A percentile compares a stretch with the other conserved stretches of the same genome.
Conservation (phyloP, 352 stramenopile species). For the Globisporangium okanoganense region DNA sequence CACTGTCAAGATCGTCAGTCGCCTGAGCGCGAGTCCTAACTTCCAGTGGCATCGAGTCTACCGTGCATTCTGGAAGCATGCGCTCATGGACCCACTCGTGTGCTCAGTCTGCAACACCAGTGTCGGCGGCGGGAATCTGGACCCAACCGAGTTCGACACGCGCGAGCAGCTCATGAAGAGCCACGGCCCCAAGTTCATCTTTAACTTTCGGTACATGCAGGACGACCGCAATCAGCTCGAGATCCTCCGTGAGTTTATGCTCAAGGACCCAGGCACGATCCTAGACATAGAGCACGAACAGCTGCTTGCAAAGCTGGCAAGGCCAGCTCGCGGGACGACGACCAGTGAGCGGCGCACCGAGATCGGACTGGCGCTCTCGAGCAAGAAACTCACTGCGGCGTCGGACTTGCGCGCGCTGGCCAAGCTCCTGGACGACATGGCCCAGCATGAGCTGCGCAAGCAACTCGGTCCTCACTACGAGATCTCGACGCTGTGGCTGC, state of each 20-base stretch:
- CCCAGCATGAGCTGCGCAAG: too few species aligned
- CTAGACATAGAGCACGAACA: neutral
- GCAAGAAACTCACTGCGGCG: too few species aligned
- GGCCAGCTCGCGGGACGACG: neutral
- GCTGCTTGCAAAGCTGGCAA: too few species aligned
- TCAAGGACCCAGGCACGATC: too few species aligned
- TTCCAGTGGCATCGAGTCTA: neutral
- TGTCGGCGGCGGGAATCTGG: neutral
- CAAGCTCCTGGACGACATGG: too few species aligned
- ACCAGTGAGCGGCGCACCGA: neutral
- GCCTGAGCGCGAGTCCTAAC: neutral
- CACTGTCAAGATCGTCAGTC: neutral
- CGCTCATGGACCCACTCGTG: neutral
- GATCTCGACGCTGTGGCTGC: too few species aligned
- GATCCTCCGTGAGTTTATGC: too few species aligned
- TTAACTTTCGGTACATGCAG: neutral
- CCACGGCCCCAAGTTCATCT: neutral
- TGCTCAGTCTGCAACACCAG: neutral
- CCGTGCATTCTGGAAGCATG: constrained; percentile 1
- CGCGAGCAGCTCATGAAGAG: neutral
- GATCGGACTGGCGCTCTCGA: neutral
- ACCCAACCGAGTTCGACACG: neutral
- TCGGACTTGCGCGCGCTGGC: too few species aligned
- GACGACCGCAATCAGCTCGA: too few species aligned
- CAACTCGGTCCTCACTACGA: too few species aligned